Base-by-base conservation (phyloP, 192 early-diverging fungal species). In the Rhizoclosmatium globosum region DNA sequence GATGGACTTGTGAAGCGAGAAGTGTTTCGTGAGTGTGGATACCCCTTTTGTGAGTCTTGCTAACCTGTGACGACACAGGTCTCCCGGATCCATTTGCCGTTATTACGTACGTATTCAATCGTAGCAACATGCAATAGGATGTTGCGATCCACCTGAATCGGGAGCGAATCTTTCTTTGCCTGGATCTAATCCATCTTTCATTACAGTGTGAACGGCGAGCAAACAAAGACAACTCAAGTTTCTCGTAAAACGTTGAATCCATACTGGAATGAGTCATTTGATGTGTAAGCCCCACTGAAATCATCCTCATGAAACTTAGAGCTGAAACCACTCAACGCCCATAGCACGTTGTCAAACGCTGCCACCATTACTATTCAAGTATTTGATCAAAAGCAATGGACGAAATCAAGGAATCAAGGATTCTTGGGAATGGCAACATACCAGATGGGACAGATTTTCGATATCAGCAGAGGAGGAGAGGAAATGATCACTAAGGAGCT, bases 381-480 rank as follows among this genome's bases (percentile, higher is more conserved):
- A 45, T 99, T 99, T 89, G 97, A 99, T 86, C 96, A 99, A 87
- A 92, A 93, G 81, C 97, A 97, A 79, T 99, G 95, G 83, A 96
- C 97, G 82, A 95, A 89, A 67, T 73, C 76, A 23, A 80, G 53
- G 57, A 82, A 88, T 53, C 84, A 89, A 74, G 87, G 86, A 4
- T 99, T 99, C 78, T 86, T 98, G 44, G 96, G 96, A 48, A 94
- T 96, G 61, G 89, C 95, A 76, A 96, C 96, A 78, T 87, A 97
- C 38, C 91, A 92, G 64, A 88, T 98, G 76, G 89, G 92, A 61
- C 90, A 93, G 83, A 87, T 96, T 50, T 92, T 98, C 77, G 90
- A 97, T 81, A 81, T 96, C 23, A 85, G 89, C 64, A 72, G 85
- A 56, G 93, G 93, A 42, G 93, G 95, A 43, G 94, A 95, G 65